These are phyloP conservation scores for Rhododendron henanense DNA, from an alignment of 148 eudicot genomes.

Conservation along the genomic window DNA sequence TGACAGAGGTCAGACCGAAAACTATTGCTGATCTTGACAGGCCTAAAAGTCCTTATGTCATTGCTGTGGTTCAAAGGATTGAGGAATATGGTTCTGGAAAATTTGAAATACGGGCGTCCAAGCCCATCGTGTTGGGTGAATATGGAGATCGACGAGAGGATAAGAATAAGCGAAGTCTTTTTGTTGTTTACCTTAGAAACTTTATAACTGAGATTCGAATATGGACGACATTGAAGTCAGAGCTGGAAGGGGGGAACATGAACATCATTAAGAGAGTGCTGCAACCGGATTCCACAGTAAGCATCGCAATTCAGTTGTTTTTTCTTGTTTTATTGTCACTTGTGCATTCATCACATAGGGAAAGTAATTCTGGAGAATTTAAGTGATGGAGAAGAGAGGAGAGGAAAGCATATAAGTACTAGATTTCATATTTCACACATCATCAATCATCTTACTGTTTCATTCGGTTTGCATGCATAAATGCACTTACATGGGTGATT, in stretches of 20 bases:
- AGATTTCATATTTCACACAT: not conserved
- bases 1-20: slow-evolving; percentile 35
- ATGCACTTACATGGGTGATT: not conserved
- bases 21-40: slow-evolving; percentile 30
- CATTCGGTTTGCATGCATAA: not conserved
- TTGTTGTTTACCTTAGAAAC: slow-evolving; percentile 35
- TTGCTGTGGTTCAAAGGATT: slow-evolving; percentile 26
- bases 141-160: not conserved
- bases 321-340: too few species aligned
- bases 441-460: too few species aligned
- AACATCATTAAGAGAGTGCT: slow-evolving; percentile 23
- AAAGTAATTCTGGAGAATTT: too few species aligned
- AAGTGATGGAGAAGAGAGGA: too few species aligned
- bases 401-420: too few species aligned
- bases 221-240: slow-evolving; percentile 35
- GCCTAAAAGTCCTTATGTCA: slow-evolving; percentile 16
- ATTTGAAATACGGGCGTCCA: slow-evolving; percentile 17
- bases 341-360: not conserved
- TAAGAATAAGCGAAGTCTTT: slow-evolving; percentile 9
- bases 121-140: slow-evolving; percentile 5
- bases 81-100: not conserved
- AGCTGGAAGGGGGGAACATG: not conserved
- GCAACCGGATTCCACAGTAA: not conserved
- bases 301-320: not conserved
- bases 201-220: slow-evolving; percentile 36